Evolutionary conservation across 805 yeast species (phyloP).

Genomic region (Saitoella complicata): DNA sequence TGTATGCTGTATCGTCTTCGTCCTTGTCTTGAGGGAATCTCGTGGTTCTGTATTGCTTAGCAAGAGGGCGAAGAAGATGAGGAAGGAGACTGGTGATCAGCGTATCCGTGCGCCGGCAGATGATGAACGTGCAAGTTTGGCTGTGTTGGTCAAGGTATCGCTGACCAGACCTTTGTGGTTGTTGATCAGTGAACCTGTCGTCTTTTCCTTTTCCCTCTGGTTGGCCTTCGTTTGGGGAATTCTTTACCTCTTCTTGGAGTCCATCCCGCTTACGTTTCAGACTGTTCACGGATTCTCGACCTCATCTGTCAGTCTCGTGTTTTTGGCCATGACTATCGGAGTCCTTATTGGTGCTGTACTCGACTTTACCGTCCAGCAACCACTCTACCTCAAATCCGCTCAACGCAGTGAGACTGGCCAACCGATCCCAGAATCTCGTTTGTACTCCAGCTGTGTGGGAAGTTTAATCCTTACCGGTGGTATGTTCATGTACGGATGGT

Average conservation of each 20-base stretch:
- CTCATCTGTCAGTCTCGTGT: constrained; percentile 20
- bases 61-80: constrained; percentile 36
- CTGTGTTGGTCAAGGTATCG: constrained; percentile 57
- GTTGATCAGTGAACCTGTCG: constrained; percentile 33
- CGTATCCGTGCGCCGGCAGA: constrained; percentile 89
- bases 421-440: constrained; percentile 44
- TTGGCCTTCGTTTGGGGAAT: constrained; percentile 31
- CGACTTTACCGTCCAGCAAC: constrained; percentile 16
- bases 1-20: too few species aligned
- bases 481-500: constrained; percentile 49
- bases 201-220: constrained; percentile 26
- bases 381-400: constrained; percentile 18
- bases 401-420: constrained; percentile 23
- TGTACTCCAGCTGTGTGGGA: constrained; percentile 35
- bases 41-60: too few species aligned
- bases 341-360: constrained; percentile 18
- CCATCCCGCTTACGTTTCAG: constrained; percentile 25
- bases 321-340: constrained; percentile 22
- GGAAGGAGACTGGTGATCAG: constrained; percentile 65
- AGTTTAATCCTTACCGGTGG: constrained; percentile 33
- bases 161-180: constrained; percentile 68
- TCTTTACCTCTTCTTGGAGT: constrained; percentile 27
- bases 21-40: too few species aligned
- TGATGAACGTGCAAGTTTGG: constrained; percentile 53
- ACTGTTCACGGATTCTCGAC: constrained; percentile 20